A percentile compares a stretch with the other conserved stretches of the same genome.
Evolutionary conservation across 1,284 basidiomycete species (phyloP).

Genomic region (Ceratobasidium sp.): DNA sequence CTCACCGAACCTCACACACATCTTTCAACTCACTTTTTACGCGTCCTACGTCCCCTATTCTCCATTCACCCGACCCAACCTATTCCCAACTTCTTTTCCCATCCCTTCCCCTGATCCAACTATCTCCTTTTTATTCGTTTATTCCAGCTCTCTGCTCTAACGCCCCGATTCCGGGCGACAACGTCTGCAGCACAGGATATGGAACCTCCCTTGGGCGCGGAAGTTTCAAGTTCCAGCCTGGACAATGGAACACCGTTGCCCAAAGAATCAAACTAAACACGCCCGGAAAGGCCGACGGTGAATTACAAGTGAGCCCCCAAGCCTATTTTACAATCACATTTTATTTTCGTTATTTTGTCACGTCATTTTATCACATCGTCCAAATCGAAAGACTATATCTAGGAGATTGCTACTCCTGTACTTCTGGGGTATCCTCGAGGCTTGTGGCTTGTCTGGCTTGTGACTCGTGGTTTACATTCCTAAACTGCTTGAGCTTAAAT

Average conservation of each 20-base stretch:
- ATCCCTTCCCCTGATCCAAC: background rate
- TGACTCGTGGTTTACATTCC: no score
- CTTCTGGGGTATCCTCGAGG: no score
- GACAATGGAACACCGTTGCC: constrained; percentile 67
- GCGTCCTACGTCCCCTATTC: background rate
- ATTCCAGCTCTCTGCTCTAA: constrained; percentile 13
- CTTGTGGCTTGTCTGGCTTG: no score
- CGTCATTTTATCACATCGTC: no score
- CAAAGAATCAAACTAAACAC: constrained; percentile 72
- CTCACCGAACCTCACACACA: no score
- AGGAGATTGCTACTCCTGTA: no score
- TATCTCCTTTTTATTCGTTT: background rate
- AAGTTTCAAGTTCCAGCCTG: constrained; percentile 60
- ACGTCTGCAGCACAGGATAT: constrained; percentile 56
- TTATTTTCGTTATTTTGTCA: no score
- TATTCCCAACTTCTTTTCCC: background rate
- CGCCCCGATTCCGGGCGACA: constrained; percentile 7
- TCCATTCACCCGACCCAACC: background rate
- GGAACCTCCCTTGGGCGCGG: constrained; percentile 70
- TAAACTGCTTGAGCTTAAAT: background rate
- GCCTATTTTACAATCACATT: no score
- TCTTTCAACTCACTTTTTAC: background rate
- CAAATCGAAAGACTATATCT: no score
- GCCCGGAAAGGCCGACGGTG: constrained; percentile 55
- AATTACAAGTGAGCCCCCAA: constrained; percentile 12